Evolutionary conservation across 352 stramenopile species (phyloP).

Genomic region (Phytopythium kandeliae): DNA sequence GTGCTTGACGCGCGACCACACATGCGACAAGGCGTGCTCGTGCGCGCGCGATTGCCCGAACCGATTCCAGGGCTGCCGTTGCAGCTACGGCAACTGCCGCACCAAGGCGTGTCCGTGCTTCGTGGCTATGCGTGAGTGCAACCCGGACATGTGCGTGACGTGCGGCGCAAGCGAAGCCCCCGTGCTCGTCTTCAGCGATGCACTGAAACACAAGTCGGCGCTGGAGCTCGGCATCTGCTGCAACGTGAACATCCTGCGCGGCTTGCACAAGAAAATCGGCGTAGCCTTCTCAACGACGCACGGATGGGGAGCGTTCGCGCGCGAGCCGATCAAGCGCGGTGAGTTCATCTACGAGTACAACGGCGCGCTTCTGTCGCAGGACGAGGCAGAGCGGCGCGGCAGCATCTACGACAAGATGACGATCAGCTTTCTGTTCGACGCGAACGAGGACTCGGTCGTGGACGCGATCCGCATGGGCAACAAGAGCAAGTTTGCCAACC

Average conservation of each 20-base stretch:
- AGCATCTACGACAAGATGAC: constrained; percentile 85
- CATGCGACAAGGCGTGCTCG: constrained; percentile 79
- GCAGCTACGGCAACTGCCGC: constrained; percentile 49
- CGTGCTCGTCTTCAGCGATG: constrained; percentile 30
- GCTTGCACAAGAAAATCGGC: constrained; percentile 52
- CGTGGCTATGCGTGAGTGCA: constrained; percentile 48
- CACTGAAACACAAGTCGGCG: constrained; percentile 28
- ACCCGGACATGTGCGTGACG: constrained; percentile 47
- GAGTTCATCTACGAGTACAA: constrained; percentile 76
- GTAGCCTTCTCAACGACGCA: constrained; percentile 57
- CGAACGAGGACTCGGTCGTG: constrained; percentile 85
- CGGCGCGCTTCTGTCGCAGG: constrained; percentile 55
- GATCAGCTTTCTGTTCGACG: constrained; percentile 90
- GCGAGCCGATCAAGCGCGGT: constrained; percentile 49
- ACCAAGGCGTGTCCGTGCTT: constrained; percentile 65
- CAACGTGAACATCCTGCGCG: constrained; percentile 61
- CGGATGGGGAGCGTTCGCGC: constrained; percentile 58
- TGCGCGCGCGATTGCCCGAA: constrained; percentile 74
- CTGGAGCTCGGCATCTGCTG: constrained; percentile 56
- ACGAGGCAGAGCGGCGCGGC: constrained; percentile 67
- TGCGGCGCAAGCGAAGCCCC: constrained; percentile 56
- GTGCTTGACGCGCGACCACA: constrained; percentile 76
- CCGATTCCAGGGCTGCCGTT: constrained; percentile 48
- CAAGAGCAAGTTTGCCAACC: constrained; percentile 90
- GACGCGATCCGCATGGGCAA: constrained; percentile 92